Conservation (phyloP, 2,329 filamentous ascomycete genomes). For the Fusarium sambucinum region DNA sequence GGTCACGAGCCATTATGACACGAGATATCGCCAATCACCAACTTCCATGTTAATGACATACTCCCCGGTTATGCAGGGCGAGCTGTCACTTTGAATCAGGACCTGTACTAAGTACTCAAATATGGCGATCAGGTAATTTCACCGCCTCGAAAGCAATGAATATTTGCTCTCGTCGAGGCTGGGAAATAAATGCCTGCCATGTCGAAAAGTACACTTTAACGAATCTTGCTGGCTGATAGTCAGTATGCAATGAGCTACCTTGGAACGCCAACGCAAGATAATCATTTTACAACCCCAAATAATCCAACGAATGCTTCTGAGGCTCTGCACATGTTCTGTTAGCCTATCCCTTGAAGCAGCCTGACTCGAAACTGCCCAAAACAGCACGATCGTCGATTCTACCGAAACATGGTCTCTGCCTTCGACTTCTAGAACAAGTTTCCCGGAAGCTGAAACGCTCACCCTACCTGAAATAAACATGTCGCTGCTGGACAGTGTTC, state of each 20-base stretch:
- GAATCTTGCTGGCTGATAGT: neutral
- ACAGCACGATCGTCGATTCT: constrained; percentile 33
- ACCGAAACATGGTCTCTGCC: constrained; percentile 18
- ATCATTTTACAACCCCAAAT: neutral
- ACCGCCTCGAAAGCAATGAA: constrained; percentile 17
- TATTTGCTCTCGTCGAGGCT: neutral
- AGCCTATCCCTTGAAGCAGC: constrained; percentile 10
- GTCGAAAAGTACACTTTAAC: no score
- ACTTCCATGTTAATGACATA: constrained; percentile 24
- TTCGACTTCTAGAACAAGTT: constrained; percentile 36
- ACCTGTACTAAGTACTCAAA: constrained; percentile 9
- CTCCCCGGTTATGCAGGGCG: constrained; percentile 33
- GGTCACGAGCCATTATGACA: constrained; percentile 29
- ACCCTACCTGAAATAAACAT: constrained; percentile 16
- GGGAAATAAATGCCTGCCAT: no score
- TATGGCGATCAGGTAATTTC: constrained; percentile 11
- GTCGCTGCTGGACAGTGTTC: constrained; percentile 5
- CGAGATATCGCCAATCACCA: constrained; percentile 37
- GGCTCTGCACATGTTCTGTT: constrained; percentile 28
- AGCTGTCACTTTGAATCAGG: constrained; percentile 32
- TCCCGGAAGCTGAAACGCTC: constrained; percentile 11
- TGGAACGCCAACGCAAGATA: neutral
- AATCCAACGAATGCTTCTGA: constrained; percentile 3
- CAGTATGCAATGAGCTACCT: neutral
- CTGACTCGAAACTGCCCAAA: constrained; percentile 28